A percentile compares a stretch with the other conserved stretches of the same genome.
Conservation (phyloP, 1,284 basidiomycete genomes). For the Vanrija sp. region DNA sequence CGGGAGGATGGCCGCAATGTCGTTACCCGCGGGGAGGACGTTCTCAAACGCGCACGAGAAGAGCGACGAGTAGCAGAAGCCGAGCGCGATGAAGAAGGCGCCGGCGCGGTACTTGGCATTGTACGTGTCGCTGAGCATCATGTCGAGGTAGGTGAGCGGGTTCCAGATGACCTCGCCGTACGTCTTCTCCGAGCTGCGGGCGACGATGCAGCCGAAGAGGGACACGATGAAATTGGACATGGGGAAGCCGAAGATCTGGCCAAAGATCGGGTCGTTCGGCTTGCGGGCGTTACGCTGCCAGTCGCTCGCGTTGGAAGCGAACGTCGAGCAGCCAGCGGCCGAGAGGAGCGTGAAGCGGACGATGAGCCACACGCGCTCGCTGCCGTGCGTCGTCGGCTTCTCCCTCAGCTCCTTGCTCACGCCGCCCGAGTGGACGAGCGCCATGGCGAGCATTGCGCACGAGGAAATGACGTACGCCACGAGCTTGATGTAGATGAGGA, state of each 20-base stretch:
- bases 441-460: slow-evolving; percentile 31
- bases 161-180: slow-evolving; percentile 72
- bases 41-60: slow-evolving; percentile 39
- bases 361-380: slow-evolving; percentile 39
- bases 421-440: slow-evolving; percentile 21
- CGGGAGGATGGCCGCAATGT: slow-evolving; percentile 51
- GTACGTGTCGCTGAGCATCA: slow-evolving; percentile 63
- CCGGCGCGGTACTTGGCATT: slow-evolving; percentile 64
- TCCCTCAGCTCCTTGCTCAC: slow-evolving; percentile 74
- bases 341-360: slow-evolving; percentile 73
- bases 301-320: slow-evolving; percentile 66
- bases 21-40: slow-evolving; percentile 27
- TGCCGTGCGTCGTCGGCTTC: slow-evolving; percentile 60
- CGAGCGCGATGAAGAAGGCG: slow-evolving; percentile 63
- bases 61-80: slow-evolving; percentile 31
- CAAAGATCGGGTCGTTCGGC: slow-evolving; percentile 51
- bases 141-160: slow-evolving; percentile 66
- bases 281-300: slow-evolving; percentile 62
- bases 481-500: slow-evolving; percentile 33
- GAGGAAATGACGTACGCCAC: slow-evolving; percentile 27
- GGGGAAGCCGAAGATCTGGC: slow-evolving; percentile 30
- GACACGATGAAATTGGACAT: slow-evolving; percentile 56
- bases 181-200: slow-evolving; percentile 66
- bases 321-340: slow-evolving; percentile 58
- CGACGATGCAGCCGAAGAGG: slow-evolving; percentile 76